Evolutionary conservation across 1,139 yeast genomes (phyloP).

Genomic region (Trichomonascaceae sp.): DNA sequence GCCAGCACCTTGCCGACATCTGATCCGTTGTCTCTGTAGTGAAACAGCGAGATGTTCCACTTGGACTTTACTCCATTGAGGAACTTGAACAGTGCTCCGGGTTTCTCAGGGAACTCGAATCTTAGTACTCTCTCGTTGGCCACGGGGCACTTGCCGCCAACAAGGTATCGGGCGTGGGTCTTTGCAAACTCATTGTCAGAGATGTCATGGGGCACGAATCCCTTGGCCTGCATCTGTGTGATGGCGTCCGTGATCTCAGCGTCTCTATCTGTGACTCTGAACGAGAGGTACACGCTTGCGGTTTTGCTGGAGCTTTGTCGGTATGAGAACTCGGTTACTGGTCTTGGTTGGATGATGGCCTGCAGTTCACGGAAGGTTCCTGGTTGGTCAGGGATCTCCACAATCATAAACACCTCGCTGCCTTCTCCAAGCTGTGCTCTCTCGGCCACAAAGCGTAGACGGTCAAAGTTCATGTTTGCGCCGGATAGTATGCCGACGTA

Average conservation of each 20-base stretch:
- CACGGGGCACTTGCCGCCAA: slow-evolving; percentile 71
- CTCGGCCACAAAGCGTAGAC: slow-evolving; percentile 93
- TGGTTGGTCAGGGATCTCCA: slow-evolving; percentile 81
- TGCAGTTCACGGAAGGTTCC: slow-evolving; percentile 79
- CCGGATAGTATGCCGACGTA: slow-evolving; percentile 86
- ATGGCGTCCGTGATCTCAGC: slow-evolving; percentile 38
- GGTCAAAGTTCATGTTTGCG: slow-evolving; percentile 96
- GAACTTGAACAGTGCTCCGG: slow-evolving; percentile 81
- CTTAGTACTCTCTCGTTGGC: slow-evolving; percentile 63
- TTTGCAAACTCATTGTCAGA: slow-evolving; percentile 91
- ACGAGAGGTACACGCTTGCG: slow-evolving; percentile 81
- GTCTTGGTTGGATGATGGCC: slow-evolving; percentile 66
- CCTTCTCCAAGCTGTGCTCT: slow-evolving; percentile 98
- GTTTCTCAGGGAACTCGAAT: slow-evolving; percentile 95
- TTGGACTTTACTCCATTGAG: slow-evolving; percentile 54
- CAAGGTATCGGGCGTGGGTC: slow-evolving; percentile 88
- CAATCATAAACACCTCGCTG: slow-evolving; percentile 81
- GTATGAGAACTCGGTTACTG: slow-evolving; percentile 88
- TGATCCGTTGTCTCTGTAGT: slow-evolving; percentile 92
- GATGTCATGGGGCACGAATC: slow-evolving; percentile 53
- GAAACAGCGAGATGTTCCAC: slow-evolving; percentile 92
- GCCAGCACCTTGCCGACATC: slow-evolving; percentile 88
- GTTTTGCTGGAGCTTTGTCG: slow-evolving; percentile 39
- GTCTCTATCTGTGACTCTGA: slow-evolving; percentile 63
- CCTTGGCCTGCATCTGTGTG: slow-evolving; percentile 28